phyloP scores from a whole-genome alignment of 192 early-diverging fungal genomes.

The Umbelopsis vinacea region DNA sequence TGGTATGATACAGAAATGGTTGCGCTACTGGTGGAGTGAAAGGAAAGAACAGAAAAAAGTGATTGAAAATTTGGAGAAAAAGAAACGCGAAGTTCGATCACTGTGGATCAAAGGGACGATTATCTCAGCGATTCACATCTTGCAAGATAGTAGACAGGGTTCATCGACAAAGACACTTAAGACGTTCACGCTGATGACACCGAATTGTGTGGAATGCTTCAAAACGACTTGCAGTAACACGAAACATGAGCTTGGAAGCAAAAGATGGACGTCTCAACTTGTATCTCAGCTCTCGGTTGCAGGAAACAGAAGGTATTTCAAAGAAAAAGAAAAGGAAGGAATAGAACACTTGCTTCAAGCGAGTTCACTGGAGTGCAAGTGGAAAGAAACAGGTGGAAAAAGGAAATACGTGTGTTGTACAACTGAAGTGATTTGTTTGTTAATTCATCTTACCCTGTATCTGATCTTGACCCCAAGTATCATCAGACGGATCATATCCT shows the following conservation, averaged over 20 bases:
- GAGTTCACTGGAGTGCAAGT: neutral
- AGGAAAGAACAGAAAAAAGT: neutral
- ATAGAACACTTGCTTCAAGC: neutral
- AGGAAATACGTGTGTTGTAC: neutral
- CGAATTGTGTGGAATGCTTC: neutral
- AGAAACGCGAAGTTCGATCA: no score
- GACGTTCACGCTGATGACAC: neutral
- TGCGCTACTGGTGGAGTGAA: neutral
- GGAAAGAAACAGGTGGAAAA: neutral
- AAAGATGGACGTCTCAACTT: constrained; percentile 17
- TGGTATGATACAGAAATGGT: neutral
- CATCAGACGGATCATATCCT: constrained; percentile 21
- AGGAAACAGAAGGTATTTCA: neutral
- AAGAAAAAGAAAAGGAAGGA: neutral
- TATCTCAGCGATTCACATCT: constrained; percentile 6
- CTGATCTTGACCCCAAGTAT: constrained; percentile 21
- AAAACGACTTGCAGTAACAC: neutral
- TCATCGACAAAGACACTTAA: neutral
- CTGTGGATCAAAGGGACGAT: neutral
- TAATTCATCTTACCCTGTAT: constrained; percentile 8
- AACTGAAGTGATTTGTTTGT: neutral
- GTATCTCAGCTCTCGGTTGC: neutral
- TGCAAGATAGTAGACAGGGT: neutral
- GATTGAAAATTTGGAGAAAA: no score
- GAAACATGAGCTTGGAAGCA: neutral